Conservation (phyloP, 768 basidiomycete genomes). For the Lanmaoa pseudosensibilis region DNA sequence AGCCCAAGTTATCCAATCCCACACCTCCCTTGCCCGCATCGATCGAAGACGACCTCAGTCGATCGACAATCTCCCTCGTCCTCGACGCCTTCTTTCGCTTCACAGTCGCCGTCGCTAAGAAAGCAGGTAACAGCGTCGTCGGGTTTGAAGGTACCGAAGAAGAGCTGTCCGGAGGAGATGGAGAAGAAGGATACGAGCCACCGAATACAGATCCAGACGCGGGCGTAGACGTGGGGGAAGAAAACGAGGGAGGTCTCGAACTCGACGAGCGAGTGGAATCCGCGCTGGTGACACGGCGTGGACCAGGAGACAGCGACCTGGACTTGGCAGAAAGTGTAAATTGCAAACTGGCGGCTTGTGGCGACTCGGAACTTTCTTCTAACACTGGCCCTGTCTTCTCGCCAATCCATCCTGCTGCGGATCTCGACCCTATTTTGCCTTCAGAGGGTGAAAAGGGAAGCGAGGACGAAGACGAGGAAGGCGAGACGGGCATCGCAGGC, state of each 20-base stretch:
- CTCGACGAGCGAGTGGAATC: constrained; percentile 14
- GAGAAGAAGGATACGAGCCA: constrained; percentile 9
- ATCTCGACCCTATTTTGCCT: neutral
- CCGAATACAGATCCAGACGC: constrained; percentile 6
- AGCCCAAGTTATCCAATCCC: constrained; percentile 11
- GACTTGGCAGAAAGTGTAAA: constrained; percentile 9
- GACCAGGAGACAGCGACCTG: constrained; percentile 18
- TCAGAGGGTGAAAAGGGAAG: constrained; percentile 16
- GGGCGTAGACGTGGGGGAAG: constrained; percentile 12
- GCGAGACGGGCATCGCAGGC: constrained; percentile 14
- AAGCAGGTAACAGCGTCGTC: constrained; percentile 25
- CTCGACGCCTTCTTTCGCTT: constrained; percentile 29
- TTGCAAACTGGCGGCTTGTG: neutral
- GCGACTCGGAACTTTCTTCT: neutral
- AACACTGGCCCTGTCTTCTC: neutral
- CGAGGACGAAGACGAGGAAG: constrained; percentile 20
- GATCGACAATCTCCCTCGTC: constrained; percentile 33
- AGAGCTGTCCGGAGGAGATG: neutral
- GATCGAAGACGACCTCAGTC: constrained; percentile 26
- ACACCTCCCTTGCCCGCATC: constrained; percentile 19
- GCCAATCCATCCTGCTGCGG: neutral
- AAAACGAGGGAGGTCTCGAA: constrained; percentile 3
- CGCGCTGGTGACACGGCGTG: neutral
- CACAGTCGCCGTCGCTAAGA: constrained; percentile 18
- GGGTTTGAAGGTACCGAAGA: constrained; percentile 4